These are phyloP conservation scores for Xylaria curta DNA, from an alignment of 495 filamentous ascomycete genomes.

Conservation along the genomic window DNA sequence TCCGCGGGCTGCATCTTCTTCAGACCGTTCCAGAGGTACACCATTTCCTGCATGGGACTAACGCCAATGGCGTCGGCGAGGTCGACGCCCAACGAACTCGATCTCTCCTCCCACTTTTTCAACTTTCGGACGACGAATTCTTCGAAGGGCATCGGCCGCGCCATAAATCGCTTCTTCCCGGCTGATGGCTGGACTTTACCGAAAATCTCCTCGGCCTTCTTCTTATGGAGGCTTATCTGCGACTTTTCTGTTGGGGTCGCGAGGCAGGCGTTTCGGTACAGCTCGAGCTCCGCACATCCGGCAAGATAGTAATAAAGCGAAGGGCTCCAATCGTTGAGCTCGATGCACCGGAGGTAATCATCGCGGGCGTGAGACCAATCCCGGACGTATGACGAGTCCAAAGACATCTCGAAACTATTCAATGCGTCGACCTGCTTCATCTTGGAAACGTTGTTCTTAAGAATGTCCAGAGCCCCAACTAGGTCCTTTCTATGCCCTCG, in stretches of 20 bases:
- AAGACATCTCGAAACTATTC: slow-evolving; percentile 80
- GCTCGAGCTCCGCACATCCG: slow-evolving; percentile 74
- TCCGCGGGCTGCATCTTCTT: slow-evolving; percentile 75
- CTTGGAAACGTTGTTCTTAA: slow-evolving; percentile 65
- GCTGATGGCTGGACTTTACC: slow-evolving; percentile 73
- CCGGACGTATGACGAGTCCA: slow-evolving; percentile 81
- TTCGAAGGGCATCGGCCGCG: slow-evolving; percentile 87
- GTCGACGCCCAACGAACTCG: slow-evolving; percentile 68
- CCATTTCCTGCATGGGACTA: slow-evolving; percentile 89
- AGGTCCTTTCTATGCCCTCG: slow-evolving; percentile 70
- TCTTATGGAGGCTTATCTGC: slow-evolving; percentile 53
- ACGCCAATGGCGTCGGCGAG: slow-evolving; percentile 85
- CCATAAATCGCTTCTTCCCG: slow-evolving; percentile 90
- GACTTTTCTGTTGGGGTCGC: slow-evolving; percentile 61
- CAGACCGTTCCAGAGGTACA: slow-evolving; percentile 88
- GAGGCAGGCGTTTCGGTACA: slow-evolving; percentile 70
- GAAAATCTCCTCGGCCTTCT: slow-evolving; percentile 71
- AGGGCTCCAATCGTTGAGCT: slow-evolving; percentile 90
- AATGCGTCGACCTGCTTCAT: slow-evolving; percentile 86
- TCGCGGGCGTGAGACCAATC: slow-evolving; percentile 72
- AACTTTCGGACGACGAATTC: slow-evolving; percentile 85
- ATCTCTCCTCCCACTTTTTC: slow-evolving; percentile 86
- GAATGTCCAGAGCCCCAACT: slow-evolving; percentile 68
- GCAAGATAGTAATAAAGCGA: slow-evolving; percentile 90
- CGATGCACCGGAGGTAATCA: slow-evolving; percentile 78